phyloP scores from a whole-genome alignment of 257 asterid genomes.

The Gentiana dahurica region DNA sequence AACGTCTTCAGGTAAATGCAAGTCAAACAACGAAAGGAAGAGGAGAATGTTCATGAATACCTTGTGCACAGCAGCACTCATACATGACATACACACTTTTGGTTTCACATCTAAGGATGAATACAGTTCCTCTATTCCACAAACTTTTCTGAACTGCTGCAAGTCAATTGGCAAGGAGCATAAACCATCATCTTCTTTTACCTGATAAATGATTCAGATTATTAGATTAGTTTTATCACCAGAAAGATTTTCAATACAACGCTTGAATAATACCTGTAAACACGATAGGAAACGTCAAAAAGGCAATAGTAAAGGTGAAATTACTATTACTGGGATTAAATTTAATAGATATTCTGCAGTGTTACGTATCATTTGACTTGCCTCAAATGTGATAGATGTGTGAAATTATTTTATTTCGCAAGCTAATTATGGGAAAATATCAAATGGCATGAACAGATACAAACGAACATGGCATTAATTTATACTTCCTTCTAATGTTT shows the following conservation, averaged over 20 bases:
- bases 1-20: too few species aligned
- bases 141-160: conserved; percentile 61
- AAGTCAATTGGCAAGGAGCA: conserved; percentile 63
- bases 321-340: too few species aligned
- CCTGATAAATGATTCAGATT: conserved; percentile 32
- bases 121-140: conserved; percentile 42
- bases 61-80: conserved; percentile 87
- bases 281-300: conserved; percentile 57
- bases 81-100: conserved; percentile 65
- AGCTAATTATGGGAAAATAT: too few species aligned
- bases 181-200: conserved; percentile 50
- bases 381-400: too few species aligned
- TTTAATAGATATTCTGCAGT: too few species aligned
- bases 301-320: too few species aligned
- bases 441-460: too few species aligned
- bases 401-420: too few species aligned
- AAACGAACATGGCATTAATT: too few species aligned
- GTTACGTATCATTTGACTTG: too few species aligned
- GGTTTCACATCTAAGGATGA: conserved; percentile 54
- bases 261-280: conserved; percentile 16
- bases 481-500: too few species aligned
- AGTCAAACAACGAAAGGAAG: too few species aligned
- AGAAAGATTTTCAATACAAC: not conserved
- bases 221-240: not conserved
- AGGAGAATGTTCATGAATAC: conserved; percentile 17